Conservation (phyloP, 129 eudicot genomes). For the Tanacetum coccineum region DNA sequence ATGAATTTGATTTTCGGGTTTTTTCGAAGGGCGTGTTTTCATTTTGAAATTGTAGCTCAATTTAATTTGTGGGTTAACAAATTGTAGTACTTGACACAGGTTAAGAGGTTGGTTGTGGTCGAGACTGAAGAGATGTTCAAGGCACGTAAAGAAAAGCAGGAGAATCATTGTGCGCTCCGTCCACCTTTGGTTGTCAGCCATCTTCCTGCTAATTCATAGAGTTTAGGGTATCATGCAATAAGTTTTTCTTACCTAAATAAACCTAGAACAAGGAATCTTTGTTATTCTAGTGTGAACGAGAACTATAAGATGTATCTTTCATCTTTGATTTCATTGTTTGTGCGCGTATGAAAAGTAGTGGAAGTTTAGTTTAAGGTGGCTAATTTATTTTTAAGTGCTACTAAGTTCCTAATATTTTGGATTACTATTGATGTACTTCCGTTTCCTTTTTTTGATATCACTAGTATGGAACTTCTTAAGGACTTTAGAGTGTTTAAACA, state of each 20-base stretch:
- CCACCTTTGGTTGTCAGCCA: constrained; percentile 56
- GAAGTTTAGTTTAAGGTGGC: too few relatives aligned
- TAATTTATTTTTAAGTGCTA: too few relatives aligned
- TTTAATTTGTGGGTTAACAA: neutral
- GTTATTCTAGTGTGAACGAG: neutral
- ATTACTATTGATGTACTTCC: too few relatives aligned
- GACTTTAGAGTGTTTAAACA: too few relatives aligned
- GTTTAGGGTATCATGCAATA: neutral
- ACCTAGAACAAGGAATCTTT: neutral
- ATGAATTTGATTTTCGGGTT: too few relatives aligned
- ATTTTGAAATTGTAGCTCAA: neutral
- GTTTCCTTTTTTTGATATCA: too few relatives aligned
- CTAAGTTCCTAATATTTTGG: too few relatives aligned
- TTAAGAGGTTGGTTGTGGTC: constrained; percentile 63
- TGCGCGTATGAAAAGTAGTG: too few relatives aligned
- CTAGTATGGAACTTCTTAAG: too few relatives aligned
- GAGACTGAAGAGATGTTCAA: constrained; percentile 80
- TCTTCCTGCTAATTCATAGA: constrained; percentile 17
- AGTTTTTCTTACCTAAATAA: neutral
- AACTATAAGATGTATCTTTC: neutral
- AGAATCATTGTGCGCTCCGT: constrained; percentile 49
- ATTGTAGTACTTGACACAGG: constrained; percentile 24
- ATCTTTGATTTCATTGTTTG: neutral
- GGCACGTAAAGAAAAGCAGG: constrained; percentile 54
- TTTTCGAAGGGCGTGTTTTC: neutral